Conservation (phyloP, 1,284 basidiomycete species). For the Fomitopsis betulina region DNA sequence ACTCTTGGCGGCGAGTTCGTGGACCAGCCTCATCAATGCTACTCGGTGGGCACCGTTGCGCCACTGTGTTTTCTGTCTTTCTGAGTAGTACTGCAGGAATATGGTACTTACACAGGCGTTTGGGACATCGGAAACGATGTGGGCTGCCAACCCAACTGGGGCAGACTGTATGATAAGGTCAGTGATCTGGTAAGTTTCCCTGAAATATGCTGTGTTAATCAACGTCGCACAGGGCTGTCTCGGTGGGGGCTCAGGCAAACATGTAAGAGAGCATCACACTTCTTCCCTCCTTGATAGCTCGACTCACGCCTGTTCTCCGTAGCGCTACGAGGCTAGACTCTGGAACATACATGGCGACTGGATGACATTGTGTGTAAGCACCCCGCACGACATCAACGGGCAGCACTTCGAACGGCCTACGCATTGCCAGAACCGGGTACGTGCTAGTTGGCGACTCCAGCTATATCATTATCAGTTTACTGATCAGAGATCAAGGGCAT, state of each 20-base stretch:
- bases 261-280: background rate
- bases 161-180: slow-evolving; percentile 2
- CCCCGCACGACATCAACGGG: slow-evolving; percentile 2
- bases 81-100: background rate
- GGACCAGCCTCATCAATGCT: background rate
- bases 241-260: background rate
- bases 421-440: slow-evolving; percentile 4
- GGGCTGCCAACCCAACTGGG: slow-evolving; percentile 1
- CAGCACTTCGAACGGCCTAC: background rate
- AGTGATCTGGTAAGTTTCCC: background rate
- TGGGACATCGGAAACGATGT: background rate
- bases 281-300: background rate
- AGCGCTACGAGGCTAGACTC: slow-evolving; percentile 3
- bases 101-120: background rate
- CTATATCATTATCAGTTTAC: background rate
- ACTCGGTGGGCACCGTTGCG: background rate
- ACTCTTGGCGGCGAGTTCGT: background rate
- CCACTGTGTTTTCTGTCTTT: background rate
- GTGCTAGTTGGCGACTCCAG: background rate
- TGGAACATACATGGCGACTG: slow-evolving; percentile 3
- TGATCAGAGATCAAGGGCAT: background rate
- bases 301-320: background rate
- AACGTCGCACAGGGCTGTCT: background rate
- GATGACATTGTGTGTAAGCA: slow-evolving; percentile 2
- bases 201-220: background rate